phyloP scores from a whole-genome alignment of 768 basidiomycete species.

The Leccinum incarnatum region DNA sequence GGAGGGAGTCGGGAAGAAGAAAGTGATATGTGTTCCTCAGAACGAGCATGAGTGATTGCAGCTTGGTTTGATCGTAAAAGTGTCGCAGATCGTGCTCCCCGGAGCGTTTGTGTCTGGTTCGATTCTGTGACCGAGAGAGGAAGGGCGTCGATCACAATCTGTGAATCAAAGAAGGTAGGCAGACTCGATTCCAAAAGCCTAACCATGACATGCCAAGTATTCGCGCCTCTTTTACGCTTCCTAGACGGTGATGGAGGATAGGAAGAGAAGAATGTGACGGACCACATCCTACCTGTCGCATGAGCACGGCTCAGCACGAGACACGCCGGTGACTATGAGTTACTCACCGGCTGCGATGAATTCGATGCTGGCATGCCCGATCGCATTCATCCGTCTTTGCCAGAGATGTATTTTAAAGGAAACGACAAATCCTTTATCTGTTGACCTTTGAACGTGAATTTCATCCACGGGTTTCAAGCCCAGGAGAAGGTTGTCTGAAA shows the following conservation, averaged over 20 bases:
- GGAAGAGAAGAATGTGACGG: conserved; percentile 20
- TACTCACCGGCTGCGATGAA: conserved; percentile 50
- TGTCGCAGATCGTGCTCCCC: conserved; percentile 4
- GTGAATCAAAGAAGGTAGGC: conserved; percentile 19
- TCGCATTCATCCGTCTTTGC: conserved; percentile 67
- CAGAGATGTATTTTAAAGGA: conserved; percentile 55
- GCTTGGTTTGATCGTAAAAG: neutral
- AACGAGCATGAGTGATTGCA: neutral
- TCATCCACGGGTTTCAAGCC: conserved; percentile 47
- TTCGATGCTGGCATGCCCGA: conserved; percentile 53
- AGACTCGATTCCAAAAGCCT: conserved; percentile 24
- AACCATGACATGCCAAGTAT: conserved; percentile 44
- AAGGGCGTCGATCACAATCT: conserved; percentile 8
- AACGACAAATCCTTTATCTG: conserved; percentile 40
- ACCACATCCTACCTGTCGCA: conserved; percentile 25
- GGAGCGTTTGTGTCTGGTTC: neutral
- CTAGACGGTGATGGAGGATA: neutral
- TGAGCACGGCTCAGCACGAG: neutral
- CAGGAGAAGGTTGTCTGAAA: conserved; percentile 39
- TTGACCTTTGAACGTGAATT: conserved; percentile 47
- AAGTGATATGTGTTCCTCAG: neutral
- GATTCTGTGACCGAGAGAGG: neutral
- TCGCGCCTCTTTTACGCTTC: conserved; percentile 9
- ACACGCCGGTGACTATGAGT: neutral
- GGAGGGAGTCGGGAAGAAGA: neutral